These are phyloP conservation scores for Didymella arachidicola DNA, from an alignment of 2,329 filamentous ascomycete species.

Conservation along the genomic window DNA sequence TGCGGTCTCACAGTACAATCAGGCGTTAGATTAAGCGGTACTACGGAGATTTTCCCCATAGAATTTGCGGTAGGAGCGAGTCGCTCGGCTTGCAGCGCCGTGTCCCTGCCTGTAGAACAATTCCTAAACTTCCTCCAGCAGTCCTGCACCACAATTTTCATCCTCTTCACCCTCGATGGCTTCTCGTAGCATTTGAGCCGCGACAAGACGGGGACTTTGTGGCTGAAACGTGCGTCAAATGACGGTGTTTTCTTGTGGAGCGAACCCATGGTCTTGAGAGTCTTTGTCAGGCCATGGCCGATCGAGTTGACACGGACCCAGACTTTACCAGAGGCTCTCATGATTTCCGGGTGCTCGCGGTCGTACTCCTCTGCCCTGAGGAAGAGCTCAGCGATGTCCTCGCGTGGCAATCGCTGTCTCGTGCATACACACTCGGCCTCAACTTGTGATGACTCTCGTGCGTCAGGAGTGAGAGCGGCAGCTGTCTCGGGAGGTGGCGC, in stretches of 20 bases:
- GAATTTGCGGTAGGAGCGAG: background rate
- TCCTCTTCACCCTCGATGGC: conserved; percentile 3
- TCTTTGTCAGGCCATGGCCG: conserved; percentile 6
- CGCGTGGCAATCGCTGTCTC: background rate
- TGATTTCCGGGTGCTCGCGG: background rate
- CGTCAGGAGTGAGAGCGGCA: background rate
- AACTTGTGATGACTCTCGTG: background rate
- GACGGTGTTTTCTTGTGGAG: background rate
- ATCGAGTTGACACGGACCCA: conserved; percentile 12
- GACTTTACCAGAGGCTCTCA: conserved; percentile 5
- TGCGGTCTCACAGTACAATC: background rate
- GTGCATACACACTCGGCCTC: background rate
- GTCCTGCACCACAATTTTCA: conserved; percentile 2
- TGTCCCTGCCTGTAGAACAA: conserved; percentile 9
- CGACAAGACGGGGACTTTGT: background rate
- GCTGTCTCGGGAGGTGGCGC: background rate
- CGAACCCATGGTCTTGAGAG: conserved; percentile 6
- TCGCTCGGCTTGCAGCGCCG: background rate
- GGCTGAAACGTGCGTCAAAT: conserved; percentile 1
- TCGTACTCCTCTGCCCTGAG: conserved; percentile 10
- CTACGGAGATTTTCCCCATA: background rate
- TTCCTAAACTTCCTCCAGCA: conserved; percentile 13
- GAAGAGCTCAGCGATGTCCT: conserved; percentile 14
- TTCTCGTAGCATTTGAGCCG: conserved; percentile 12
- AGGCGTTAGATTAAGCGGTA: background rate